Percentiles rank a stretch among this genome's conserved stretches.
phyloP scores from a whole-genome alignment of 495 filamentous ascomycete species.

The Haplographium delicatum region DNA sequence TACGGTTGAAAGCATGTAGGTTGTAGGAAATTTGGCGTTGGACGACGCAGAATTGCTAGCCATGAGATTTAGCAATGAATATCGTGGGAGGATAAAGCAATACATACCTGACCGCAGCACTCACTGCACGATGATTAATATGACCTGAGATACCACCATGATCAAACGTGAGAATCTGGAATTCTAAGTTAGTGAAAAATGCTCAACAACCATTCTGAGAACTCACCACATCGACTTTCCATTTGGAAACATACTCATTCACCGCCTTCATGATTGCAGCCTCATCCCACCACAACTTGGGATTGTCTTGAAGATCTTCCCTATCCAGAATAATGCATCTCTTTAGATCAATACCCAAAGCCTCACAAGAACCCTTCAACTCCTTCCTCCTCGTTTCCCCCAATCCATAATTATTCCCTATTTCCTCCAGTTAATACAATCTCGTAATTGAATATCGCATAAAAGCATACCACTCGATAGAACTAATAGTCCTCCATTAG shows the following conservation, averaged over 20 bases:
- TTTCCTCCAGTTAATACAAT: too few species aligned
- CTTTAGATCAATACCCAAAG: slow-evolving; percentile 29
- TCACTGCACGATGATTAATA: slow-evolving; percentile 39
- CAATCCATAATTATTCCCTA: slow-evolving; percentile 39
- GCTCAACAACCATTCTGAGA: background rate
- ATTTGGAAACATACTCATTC: slow-evolving; percentile 31
- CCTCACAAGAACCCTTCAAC: slow-evolving; percentile 31
- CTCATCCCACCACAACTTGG: slow-evolving; percentile 37
- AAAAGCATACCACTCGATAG: slow-evolving; percentile 34
- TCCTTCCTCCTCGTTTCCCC: slow-evolving; percentile 31
- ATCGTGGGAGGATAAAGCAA: too few species aligned
- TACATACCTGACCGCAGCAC: slow-evolving; percentile 35
- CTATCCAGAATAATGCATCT: slow-evolving; percentile 34
- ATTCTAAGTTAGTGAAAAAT: background rate
- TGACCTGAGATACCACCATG: slow-evolving; percentile 37
- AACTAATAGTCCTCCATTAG: slow-evolving; percentile 32
- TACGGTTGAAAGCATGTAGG: slow-evolving; percentile 34
- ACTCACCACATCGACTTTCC: slow-evolving; percentile 36
- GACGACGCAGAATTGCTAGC: slow-evolving; percentile 29
- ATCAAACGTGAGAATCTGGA: slow-evolving; percentile 40
- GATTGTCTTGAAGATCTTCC: slow-evolving; percentile 35
- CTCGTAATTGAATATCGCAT: too few species aligned
- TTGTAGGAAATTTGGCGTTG: slow-evolving; percentile 29
- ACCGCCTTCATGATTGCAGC: slow-evolving; percentile 29
- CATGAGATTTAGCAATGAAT: slow-evolving; percentile 9